Evolutionary conservation across 768 basidiomycete genomes (phyloP).

Genomic region (Trametes sanguinea): DNA sequence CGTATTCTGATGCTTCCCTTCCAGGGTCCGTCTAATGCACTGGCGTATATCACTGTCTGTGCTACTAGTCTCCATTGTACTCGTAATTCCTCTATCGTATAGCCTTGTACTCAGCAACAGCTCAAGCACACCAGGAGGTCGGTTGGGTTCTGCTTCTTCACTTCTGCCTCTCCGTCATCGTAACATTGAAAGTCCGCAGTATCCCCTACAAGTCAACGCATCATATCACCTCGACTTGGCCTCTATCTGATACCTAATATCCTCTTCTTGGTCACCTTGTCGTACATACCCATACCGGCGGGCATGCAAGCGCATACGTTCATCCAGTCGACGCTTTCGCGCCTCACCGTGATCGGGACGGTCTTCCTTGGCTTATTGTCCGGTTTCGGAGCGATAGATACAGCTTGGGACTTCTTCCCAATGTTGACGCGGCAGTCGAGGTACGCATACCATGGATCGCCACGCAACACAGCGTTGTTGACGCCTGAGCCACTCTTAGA

Average conservation of each 20-base stretch:
- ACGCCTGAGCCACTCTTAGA: constrained; percentile 7
- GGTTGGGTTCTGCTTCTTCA: not conserved
- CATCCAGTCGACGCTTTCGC: constrained; percentile 50
- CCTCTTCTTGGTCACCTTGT: constrained; percentile 50
- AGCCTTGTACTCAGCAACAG: constrained; percentile 54
- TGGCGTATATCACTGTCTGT: constrained; percentile 68
- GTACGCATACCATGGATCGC: constrained; percentile 20
- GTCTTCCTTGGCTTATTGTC: constrained; percentile 78
- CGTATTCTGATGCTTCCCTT: not conserved
- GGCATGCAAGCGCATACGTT: constrained; percentile 37
- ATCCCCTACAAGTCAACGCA: constrained; percentile 33
- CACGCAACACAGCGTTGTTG: not conserved
- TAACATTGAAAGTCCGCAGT: constrained; percentile 4
- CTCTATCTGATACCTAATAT: constrained; percentile 53
- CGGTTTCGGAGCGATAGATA: constrained; percentile 75
- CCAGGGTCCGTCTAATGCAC: constrained; percentile 62
- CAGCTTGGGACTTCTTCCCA: constrained; percentile 63
- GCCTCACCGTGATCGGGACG: constrained; percentile 76
- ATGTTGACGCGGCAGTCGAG: constrained; percentile 34
- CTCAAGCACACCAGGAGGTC: constrained; percentile 17
- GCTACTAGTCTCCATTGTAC: constrained; percentile 61
- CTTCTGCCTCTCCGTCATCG: not conserved
- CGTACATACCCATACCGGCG: constrained; percentile 66
- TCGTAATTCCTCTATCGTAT: constrained; percentile 65
- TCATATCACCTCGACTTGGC: constrained; percentile 34